Base-by-base conservation (phyloP, 345 rosid species). In the Aquilaria sinensis region DNA sequence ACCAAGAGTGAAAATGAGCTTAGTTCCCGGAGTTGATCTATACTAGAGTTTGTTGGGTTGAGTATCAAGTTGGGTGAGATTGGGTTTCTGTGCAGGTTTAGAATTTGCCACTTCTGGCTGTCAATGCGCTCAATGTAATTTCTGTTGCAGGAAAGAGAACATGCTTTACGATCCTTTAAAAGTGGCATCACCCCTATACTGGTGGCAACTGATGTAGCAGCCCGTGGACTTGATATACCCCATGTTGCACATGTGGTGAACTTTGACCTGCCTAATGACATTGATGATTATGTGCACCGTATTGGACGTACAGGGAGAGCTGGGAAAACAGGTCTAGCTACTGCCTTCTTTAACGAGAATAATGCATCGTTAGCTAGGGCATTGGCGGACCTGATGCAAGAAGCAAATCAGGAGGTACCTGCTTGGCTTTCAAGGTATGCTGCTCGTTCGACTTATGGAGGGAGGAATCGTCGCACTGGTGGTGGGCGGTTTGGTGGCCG, bases 301-400 rank as follows among this genome's bases (percentile, higher is more conserved):
- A 93, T 93, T 64, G 98, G 98, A 71, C 68, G 98, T n/a, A 93
- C 98, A 49, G 98, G 98, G 34, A 85, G 98, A 58, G 98, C 98
- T 29, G 98, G 98, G 51, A 93, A 93, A 59, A 54, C 82, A 50
- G 98, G 98, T 56, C 70, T 93, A 47, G 98, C 98, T 2, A 90
- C 98, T 50, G 97, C 98, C 69, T 93, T 93, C 80, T 93, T 93
- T 71, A 90, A 90, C 14, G 98, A 93, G 45, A 77, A 77, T 68
- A 93, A 88, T 70, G 30, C 77, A 5, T 82, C 96, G 14, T 6
- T 92, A 79, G 97, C 98, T 5, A 84, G 74, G 82, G 29, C 85
- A 29, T 74, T 92, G 51, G 41, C 89, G 4, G 96, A 92, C 10
- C 75, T 92, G 66, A 92, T 92, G 98, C 91, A 83, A 76, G 98